Evolutionary conservation across 2,329 filamentous ascomycete genomes (phyloP).

Genomic region (Thermomyces lanuginosus): DNA sequence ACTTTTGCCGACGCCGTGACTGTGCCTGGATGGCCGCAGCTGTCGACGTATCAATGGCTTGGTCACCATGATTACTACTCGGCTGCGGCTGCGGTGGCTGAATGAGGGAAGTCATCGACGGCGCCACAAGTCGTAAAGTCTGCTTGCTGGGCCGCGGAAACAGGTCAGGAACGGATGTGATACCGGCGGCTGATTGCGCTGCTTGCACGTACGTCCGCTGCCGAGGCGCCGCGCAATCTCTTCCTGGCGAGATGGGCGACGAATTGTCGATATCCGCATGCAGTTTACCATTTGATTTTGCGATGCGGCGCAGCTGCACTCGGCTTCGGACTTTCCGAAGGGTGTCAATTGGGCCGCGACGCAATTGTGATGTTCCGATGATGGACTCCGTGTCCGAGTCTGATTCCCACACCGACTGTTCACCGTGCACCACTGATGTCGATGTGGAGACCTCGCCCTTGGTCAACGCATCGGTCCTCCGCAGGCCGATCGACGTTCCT

Average conservation of each 20-base stretch:
- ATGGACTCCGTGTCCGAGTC: slow-evolving; percentile 22
- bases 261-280: slow-evolving; percentile 10
- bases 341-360: slow-evolving; percentile 21
- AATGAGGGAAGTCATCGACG: slow-evolving; percentile 19
- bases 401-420: slow-evolving; percentile 26
- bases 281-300: slow-evolving; percentile 22
- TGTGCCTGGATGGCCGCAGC: slow-evolving; percentile 23
- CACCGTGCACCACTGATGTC: slow-evolving; percentile 16
- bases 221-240: too few species aligned
- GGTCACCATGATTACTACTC: slow-evolving; percentile 10
- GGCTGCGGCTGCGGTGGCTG: slow-evolving; percentile 14
- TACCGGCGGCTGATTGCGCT: slow-evolving; percentile 5
- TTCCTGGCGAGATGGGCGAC: slow-evolving; percentile 9
- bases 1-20: slow-evolving; percentile 17
- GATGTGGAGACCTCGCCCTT: slow-evolving; percentile 20
- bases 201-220: background rate
- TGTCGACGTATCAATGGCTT: slow-evolving; percentile 19
- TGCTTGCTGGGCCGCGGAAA: slow-evolving; percentile 13
- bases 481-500: slow-evolving; percentile 15
- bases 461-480: slow-evolving; percentile 12
- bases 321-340: slow-evolving; percentile 25
- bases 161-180: slow-evolving; percentile 12
- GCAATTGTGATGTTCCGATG: slow-evolving; percentile 19
- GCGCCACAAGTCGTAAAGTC: slow-evolving; percentile 21
- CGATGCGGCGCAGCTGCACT: slow-evolving; percentile 20